These are phyloP conservation scores for Tulasnella sp. DNA, from an alignment of 768 basidiomycete species.

Conservation along the genomic window DNA sequence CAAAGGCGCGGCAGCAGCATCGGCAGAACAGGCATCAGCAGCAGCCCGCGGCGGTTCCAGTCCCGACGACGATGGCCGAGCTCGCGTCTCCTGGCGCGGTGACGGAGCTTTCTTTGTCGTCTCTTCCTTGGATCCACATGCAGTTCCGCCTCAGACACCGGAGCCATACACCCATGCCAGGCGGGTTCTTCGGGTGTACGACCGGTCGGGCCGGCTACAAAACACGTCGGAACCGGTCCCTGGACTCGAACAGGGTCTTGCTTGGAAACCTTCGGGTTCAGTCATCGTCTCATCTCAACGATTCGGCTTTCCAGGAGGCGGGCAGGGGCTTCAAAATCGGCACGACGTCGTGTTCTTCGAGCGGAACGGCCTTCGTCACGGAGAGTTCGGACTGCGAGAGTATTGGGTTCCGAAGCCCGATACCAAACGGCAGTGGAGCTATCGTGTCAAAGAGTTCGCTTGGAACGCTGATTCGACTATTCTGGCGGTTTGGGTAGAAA, in stretches of 20 bases:
- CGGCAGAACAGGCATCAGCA: constrained; percentile 43
- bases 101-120: constrained; percentile 89
- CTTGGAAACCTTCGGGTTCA: constrained; percentile 90
- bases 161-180: constrained; percentile 46
- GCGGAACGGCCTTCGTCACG: constrained; percentile 89
- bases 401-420: constrained; percentile 41
- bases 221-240: constrained; percentile 82
- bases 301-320: constrained; percentile 76
- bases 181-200: constrained; percentile 73
- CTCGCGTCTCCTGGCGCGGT: constrained; percentile 90
- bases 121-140: constrained; percentile 64
- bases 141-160: constrained; percentile 36
- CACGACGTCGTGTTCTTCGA: constrained; percentile 95
- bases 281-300: constrained; percentile 81
- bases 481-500: constrained; percentile 82
- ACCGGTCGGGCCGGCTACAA: constrained; percentile 66
- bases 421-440: constrained; percentile 57
- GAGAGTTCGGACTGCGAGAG: constrained; percentile 74
- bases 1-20: constrained; percentile 69
- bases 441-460: constrained; percentile 69
- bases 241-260: constrained; percentile 76
- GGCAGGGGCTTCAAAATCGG: constrained; percentile 63
- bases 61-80: constrained; percentile 69
- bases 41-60: constrained; percentile 54
- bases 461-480: constrained; percentile 93